Evolutionary conservation across 2,329 filamentous ascomycete species (phyloP), one percentile per base, ranked within the genome.

Genomic region (Myriosclerotinia scirpicola): DNA sequence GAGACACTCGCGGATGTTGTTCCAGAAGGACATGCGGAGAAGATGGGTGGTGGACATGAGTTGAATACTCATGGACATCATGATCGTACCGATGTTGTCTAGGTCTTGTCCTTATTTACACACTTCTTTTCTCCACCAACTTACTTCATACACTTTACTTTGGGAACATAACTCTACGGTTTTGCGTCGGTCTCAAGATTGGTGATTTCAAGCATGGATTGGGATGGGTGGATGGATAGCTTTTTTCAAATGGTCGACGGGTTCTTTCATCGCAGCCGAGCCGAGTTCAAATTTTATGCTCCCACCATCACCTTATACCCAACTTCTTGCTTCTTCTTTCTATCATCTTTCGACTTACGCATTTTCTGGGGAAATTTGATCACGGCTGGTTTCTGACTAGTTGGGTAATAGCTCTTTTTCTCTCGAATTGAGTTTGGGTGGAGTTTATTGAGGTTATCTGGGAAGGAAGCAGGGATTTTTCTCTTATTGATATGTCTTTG

Each of bases 1-100:
- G 91, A 95, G 83, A 95, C 90, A 0, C 75, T 89, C 20, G 86
- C 84, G 36, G 91, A 96, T 71, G 89, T 96, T 9, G 44, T 79
- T 14, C 77, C 77, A 1, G 38, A 66, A 30, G 64, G 61, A 8
- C 63, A 69, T 42, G 30, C 55, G 14, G 67, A 71, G 62, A 70
- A 73, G 17, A 50, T 22, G 44, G 44, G 12, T 38, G 58, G 58
- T 20, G 44, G 7, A 26, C 44, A 50, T 60, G 58, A 60, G n/a
- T 60, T 60, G 30, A 50, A 50, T 50, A 22, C 58, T 50, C 58
- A 36, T 60, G 58, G 22, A 11, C 15, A 22, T 2, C n/a, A 22
- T 15, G 20, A 48, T 17, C 44, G 30, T 20, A 50, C 20, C 14
- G 20, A 26, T 26, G 17, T 9, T n/a, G 54, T 65, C 17, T 65